Percentiles rank a stretch among this genome's conserved stretches.
These are phyloP conservation scores for Solioccasus polychromus DNA, from an alignment of 768 basidiomycete species.

Conservation along the genomic window DNA sequence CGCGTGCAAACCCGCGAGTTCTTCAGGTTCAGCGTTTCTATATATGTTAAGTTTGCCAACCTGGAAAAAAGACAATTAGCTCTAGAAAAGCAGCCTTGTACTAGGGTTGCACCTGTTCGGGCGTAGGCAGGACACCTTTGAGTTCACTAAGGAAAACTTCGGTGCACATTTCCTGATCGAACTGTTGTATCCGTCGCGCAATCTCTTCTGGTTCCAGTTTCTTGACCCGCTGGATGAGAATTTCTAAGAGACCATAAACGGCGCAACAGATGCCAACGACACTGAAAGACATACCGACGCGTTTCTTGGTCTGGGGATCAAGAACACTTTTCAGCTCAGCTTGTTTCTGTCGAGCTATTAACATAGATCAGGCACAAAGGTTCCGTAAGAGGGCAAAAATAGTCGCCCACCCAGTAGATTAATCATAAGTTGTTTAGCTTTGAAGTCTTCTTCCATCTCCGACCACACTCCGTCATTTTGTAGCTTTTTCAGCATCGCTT, in stretches of 20 bases:
- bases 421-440: slow-evolving; percentile 91
- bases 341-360: slow-evolving; percentile 72
- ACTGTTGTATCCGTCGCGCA: slow-evolving; percentile 77
- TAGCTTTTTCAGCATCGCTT: slow-evolving; percentile 79
- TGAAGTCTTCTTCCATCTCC: slow-evolving; percentile 98
- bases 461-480: slow-evolving; percentile 86
- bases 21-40: slow-evolving; percentile 80
- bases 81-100: background rate
- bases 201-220: slow-evolving; percentile 85
- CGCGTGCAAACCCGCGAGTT: slow-evolving; percentile 85
- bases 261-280: background rate
- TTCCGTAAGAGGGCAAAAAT: slow-evolving; percentile 1
- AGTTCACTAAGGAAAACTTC: slow-evolving; percentile 88
- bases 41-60: slow-evolving; percentile 89
- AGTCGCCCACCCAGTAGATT: slow-evolving; percentile 70
- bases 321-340: slow-evolving; percentile 91
- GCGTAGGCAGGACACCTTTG: slow-evolving; percentile 83
- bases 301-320: slow-evolving; percentile 88
- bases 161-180: slow-evolving; percentile 83
- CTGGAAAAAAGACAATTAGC: slow-evolving; percentile 34
- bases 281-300: slow-evolving; percentile 66
- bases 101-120: slow-evolving; percentile 65
- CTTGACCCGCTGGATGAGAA: slow-evolving; percentile 85
- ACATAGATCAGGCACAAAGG: slow-evolving; percentile 8
- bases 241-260: slow-evolving; percentile 52